Evolutionary conservation across 495 filamentous ascomycete species (phyloP).

Genomic region (Tuber umbilicatum): DNA sequence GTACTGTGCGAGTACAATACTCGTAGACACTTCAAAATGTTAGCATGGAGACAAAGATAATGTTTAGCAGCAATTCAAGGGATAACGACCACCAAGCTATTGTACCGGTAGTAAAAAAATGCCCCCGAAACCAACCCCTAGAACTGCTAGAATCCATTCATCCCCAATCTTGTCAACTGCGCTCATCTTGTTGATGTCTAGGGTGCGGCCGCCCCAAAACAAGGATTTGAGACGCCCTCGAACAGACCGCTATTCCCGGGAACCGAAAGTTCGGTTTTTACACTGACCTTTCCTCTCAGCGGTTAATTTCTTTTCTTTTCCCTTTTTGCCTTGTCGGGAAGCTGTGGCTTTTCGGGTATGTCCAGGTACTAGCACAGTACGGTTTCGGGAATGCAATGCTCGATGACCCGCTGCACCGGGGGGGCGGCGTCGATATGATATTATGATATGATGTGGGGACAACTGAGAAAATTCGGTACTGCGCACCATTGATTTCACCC

Average conservation of each 20-base stretch:
- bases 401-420: slow-evolving; percentile 2
- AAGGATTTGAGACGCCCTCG: not conserved
- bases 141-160: not conserved
- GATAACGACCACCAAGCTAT: not conserved
- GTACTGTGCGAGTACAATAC: no score
- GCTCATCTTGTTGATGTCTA: not conserved
- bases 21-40: not conserved
- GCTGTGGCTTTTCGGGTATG: not conserved
- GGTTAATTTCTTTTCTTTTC: slow-evolving; percentile 3
- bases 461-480: not conserved
- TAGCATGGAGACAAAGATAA: not conserved
- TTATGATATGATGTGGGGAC: not conserved
- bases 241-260: slow-evolving; percentile 1
- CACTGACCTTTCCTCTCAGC: not conserved
- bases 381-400: slow-evolving; percentile 5
- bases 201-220: not conserved
- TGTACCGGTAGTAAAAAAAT: not conserved
- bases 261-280: slow-evolving; percentile 1
- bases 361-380: not conserved
- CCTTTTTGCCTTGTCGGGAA: not conserved
- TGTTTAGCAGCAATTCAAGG: not conserved
- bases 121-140: not conserved
- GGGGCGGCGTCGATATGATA: slow-evolving; percentile 3
- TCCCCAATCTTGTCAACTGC: not conserved
- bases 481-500: not conserved